Conservation (phyloP, 495 filamentous ascomycete species). For the Massariosphaeria phaeospora region DNA sequence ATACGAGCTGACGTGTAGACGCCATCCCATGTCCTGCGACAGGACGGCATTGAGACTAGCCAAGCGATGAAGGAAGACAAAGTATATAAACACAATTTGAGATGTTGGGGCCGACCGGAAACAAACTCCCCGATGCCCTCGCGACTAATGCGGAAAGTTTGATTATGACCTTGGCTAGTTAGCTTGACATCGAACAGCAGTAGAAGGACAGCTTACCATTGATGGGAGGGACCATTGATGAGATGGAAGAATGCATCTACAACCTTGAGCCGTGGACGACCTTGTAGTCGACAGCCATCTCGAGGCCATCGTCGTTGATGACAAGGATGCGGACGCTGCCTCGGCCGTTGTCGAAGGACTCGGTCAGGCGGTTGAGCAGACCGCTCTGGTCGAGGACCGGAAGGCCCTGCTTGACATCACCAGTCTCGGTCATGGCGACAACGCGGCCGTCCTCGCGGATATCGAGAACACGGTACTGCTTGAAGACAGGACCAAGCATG, state of each 20-base stretch:
- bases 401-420: conserved; percentile 96
- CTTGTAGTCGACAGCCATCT: conserved; percentile 98
- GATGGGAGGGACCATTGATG: conserved; percentile 13
- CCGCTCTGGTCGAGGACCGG: conserved; percentile 88
- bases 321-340: conserved; percentile 91
- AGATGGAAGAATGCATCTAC: conserved; percentile 44
- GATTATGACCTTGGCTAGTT: conserved; percentile 22
- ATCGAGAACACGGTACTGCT: conserved; percentile 99
- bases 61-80: conserved; percentile 16
- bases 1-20: conserved; percentile 13
- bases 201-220: conserved; percentile 27
- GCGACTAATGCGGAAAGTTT: conserved; percentile 25
- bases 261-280: conserved; percentile 77
- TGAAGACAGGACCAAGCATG: conserved; percentile 99
- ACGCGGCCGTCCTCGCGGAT: conserved; percentile 81
- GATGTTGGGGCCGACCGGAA: conserved; percentile 31
- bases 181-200: background rate
- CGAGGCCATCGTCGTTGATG: conserved; percentile 87
- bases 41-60: conserved; percentile 5
- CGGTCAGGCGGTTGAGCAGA: conserved; percentile 74
- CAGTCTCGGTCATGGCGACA: conserved; percentile 78
- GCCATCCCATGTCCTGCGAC: conserved; percentile 4
- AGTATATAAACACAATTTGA: conserved; percentile 35
- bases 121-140: conserved; percentile 31
- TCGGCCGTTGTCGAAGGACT: conserved; percentile 85